Evolutionary conservation across 805 yeast species (phyloP), one percentile per base, ranked within the genome.

Genomic region (Saccharomycopsis javanensis): DNA sequence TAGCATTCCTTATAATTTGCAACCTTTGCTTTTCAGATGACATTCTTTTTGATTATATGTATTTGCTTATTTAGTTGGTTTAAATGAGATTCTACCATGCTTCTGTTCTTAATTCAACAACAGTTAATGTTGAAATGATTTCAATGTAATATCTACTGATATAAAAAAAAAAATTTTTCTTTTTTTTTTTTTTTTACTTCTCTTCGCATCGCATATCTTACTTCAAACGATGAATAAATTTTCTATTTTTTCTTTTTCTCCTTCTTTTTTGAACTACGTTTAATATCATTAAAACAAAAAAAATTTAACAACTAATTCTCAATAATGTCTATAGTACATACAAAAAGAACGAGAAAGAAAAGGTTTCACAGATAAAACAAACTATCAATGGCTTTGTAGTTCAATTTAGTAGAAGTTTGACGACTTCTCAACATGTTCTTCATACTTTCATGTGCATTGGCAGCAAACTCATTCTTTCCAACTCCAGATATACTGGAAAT

Each of bases 351-450:
- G 16, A 5, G 18, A 16, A 18, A 6, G 18, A 16, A 42, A 20
- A 28, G n/a, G 3, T 7, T 8, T 20, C 25, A 42, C 48, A 20
- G 48, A 34, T 68, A 71, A 61, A 75, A 75, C 50, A 75, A 66
- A 59, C 77, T 80, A 61, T 83, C 84, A 55, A 92, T 79, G 4
- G 92, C 90, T 52, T 79, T 83, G 69, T 94, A 94, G 69, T 94
- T 94, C 69, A 94, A 86, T 75, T 94, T 94, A 71, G 85, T 86
- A 28, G 97, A 88, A 62, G 85, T 83, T 5, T 86, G 76, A 65
- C 88, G 84, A 69, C 83, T 86, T 62, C 81, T 79, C 42, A 92
- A 68, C 86, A 89, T 82, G 57, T 76, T 81, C 66, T 80, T 85
- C 2, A 94, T 94, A 66, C 86, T 83, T 55, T 86, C 95, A 1